Evolutionary conservation across 2,329 filamentous ascomycete species (phyloP).

Genomic region (Cryphonectria parasitica): DNA sequence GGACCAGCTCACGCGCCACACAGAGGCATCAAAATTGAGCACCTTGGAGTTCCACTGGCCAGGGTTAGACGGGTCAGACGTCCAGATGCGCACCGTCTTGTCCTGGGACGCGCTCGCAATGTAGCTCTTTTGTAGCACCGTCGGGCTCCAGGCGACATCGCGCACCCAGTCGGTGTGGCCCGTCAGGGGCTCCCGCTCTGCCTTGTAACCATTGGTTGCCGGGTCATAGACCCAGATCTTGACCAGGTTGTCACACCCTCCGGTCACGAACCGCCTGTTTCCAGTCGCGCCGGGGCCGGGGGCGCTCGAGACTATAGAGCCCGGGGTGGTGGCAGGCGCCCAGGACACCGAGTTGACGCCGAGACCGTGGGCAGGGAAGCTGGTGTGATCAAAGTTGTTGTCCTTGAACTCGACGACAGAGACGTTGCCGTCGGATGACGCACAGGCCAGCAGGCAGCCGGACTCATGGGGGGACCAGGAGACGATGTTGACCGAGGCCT

Average conservation of each 20-base stretch:
- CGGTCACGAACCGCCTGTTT: constrained; percentile 87
- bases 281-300: constrained; percentile 62
- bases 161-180: constrained; percentile 97
- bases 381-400: constrained; percentile 86
- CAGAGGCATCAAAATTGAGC: constrained; percentile 82
- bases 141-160: constrained; percentile 96
- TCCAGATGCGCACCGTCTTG: constrained; percentile 98
- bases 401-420: constrained; percentile 97
- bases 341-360: constrained; percentile 96
- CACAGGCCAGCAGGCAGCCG: constrained; percentile 92
- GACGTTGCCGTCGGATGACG: constrained; percentile 90
- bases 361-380: constrained; percentile 89
- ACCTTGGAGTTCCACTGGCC: constrained; percentile 84
- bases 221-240: constrained; percentile 88
- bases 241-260: constrained; percentile 89
- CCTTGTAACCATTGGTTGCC: constrained; percentile 63
- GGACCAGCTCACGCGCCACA: constrained; percentile 98
- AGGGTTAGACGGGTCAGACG: constrained; percentile 67
- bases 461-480: constrained; percentile 97
- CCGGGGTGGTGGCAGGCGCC: constrained; percentile 84
- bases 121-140: constrained; percentile 92
- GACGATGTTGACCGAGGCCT: constrained; percentile 94
- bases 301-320: constrained; percentile 78
- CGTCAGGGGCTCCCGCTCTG: constrained; percentile 65
- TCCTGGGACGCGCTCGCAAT: constrained; percentile 96